These are phyloP conservation scores for Calonectria pseudoreteaudii DNA, from an alignment of 2,329 filamentous ascomycete genomes.

Conservation along the genomic window DNA sequence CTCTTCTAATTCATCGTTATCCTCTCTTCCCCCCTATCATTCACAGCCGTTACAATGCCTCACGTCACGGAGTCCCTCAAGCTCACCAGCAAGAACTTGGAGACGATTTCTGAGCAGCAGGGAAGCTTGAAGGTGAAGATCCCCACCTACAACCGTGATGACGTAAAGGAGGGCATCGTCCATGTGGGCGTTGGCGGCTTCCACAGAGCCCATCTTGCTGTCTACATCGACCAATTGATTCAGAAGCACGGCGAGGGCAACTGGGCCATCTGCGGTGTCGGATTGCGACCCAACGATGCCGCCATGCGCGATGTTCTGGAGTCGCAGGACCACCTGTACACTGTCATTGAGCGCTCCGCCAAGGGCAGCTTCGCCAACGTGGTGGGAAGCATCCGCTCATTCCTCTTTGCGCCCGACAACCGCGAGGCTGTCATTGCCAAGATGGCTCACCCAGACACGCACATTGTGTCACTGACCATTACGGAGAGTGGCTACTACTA, in stretches of 20 bases:
- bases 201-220: conserved; percentile 65
- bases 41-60: conserved; percentile 26
- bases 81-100: conserved; percentile 42
- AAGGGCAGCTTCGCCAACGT: conserved; percentile 60
- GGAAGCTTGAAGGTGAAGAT: conserved; percentile 39
- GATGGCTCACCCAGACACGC: conserved; percentile 66
- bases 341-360: conserved; percentile 65
- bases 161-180: conserved; percentile 65
- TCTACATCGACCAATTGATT: conserved; percentile 63
- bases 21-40: background rate
- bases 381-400: conserved; percentile 64
- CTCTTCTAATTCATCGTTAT: conserved; percentile 7
- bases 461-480: conserved; percentile 67
- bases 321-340: conserved; percentile 64
- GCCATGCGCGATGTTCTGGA: conserved; percentile 62
- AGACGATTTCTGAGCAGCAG: conserved; percentile 37
- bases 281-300: conserved; percentile 62
- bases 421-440: conserved; percentile 64
- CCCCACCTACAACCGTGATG: conserved; percentile 57
- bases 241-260: conserved; percentile 57
- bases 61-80: conserved; percentile 36
- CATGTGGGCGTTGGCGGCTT: conserved; percentile 67
- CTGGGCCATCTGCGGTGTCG: conserved; percentile 65
- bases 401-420: conserved; percentile 63
- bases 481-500: conserved; percentile 69